A percentile compares a stretch with the other conserved stretches of the same genome.
Evolutionary conservation across 495 filamentous ascomycete species (phyloP).

Genomic region (Tricharina praecox): DNA sequence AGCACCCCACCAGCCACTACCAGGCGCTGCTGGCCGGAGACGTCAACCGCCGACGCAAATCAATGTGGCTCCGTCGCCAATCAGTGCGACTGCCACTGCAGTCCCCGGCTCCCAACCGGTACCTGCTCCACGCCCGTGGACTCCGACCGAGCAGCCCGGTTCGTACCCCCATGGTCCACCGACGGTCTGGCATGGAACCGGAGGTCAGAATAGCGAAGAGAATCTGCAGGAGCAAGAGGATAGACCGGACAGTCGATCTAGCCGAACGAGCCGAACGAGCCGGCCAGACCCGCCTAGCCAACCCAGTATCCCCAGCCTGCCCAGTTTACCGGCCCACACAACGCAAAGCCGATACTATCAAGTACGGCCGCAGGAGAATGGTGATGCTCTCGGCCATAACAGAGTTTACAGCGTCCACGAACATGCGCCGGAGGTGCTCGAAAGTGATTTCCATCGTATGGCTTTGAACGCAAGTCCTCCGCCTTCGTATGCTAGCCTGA

Average conservation of each 20-base stretch:
- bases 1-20: slow-evolving; percentile 26
- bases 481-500: slow-evolving; percentile 76
- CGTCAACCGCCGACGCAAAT: neutral
- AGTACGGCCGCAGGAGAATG: slow-evolving; percentile 10
- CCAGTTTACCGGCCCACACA: no score
- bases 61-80: slow-evolving; percentile 12
- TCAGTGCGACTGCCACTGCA: slow-evolving; percentile 10
- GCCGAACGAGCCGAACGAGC: slow-evolving; percentile 8
- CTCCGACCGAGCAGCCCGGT: slow-evolving; percentile 81
- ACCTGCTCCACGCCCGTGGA: slow-evolving; percentile 65
- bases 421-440: slow-evolving; percentile 39
- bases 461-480: slow-evolving; percentile 69
- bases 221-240: slow-evolving; percentile 1
- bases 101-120: neutral
- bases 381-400: slow-evolving; percentile 15
- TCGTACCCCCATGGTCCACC: slow-evolving; percentile 81
- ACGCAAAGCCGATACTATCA: no score
- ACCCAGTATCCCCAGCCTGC: no score
- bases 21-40: neutral
- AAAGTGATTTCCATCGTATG: slow-evolving; percentile 78
- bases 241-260: neutral
- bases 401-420: slow-evolving; percentile 7
- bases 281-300: no score
- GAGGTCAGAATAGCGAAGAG: slow-evolving; percentile 17
- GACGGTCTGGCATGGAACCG: slow-evolving; percentile 69